phyloP scores from a whole-genome alignment of 352 stramenopile genomes.

The Pythium coloratum region DNA sequence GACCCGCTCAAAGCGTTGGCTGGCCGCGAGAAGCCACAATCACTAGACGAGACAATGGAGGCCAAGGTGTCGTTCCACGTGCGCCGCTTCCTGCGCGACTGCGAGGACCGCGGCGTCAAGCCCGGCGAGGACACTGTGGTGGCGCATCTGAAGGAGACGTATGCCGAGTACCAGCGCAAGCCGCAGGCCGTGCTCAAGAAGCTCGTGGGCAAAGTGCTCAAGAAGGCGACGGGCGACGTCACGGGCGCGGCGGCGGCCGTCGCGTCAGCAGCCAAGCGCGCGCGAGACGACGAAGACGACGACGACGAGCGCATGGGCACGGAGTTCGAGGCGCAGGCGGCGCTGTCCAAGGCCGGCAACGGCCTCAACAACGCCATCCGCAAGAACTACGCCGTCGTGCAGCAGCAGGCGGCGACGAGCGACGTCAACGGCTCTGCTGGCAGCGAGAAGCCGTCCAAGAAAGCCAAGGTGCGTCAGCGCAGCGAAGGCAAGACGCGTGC shows the following conservation, averaged over 20 bases:
- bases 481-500: constrained; percentile 20
- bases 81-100: constrained; percentile 80
- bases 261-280: constrained; percentile 44
- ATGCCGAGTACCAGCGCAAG: constrained; percentile 87
- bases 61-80: constrained; percentile 88
- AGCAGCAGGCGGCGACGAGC: constrained; percentile 32
- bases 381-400: constrained; percentile 55
- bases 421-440: neutral
- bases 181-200: constrained; percentile 64
- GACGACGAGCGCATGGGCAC: constrained; percentile 63
- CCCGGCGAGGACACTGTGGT: constrained; percentile 68
- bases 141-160: constrained; percentile 64
- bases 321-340: constrained; percentile 47
- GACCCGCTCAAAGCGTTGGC: neutral
- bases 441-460: constrained; percentile 59
- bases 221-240: constrained; percentile 39
- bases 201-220: constrained; percentile 71
- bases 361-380: constrained; percentile 80
- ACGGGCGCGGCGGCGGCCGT: constrained; percentile 9
- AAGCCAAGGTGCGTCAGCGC: constrained; percentile 62
- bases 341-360: constrained; percentile 38
- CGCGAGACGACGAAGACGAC: constrained; percentile 55
- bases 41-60: constrained; percentile 45
- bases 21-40: constrained; percentile 7
- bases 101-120: constrained; percentile 57